Evolutionary conservation across 169 alveolate species (phyloP).

Genomic region (Plasmodium yoelii): DNA sequence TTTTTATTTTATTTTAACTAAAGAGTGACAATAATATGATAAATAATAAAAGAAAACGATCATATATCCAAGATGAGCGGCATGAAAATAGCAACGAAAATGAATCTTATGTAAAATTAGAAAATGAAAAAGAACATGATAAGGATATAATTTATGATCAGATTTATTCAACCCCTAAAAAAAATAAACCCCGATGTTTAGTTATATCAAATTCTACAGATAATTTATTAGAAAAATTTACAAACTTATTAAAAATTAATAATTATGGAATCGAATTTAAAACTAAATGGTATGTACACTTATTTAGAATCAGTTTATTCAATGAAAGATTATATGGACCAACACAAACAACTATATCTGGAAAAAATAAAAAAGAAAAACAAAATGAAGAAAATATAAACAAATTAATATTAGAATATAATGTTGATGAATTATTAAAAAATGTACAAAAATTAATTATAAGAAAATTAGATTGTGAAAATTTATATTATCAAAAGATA

Average conservation of each 20-base stretch:
- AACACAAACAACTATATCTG: not conserved
- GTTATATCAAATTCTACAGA: conserved; percentile 38
- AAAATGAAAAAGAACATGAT: conserved; percentile 16
- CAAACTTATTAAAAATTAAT: conserved; percentile 16
- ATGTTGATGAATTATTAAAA: conserved; percentile 38
- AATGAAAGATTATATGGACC: conserved; percentile 23
- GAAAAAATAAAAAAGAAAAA: not conserved
- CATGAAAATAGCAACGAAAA: not conserved
- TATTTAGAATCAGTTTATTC: conserved; percentile 41
- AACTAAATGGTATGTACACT: conserved; percentile 64
- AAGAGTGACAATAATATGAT: not conserved
- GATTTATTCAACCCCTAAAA: conserved; percentile 45
- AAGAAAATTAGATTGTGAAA: conserved; percentile 63
- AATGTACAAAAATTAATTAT: conserved; percentile 27
- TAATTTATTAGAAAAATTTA: conserved; percentile 33
- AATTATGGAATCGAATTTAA: conserved; percentile 12
- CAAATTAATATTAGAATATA: conserved; percentile 36
- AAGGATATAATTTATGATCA: conserved; percentile 71
- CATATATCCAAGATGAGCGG: conserved; percentile 2
- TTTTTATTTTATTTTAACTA: not conserved
- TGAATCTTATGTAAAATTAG: too few relatives aligned
- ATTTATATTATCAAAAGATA: conserved; percentile 71
- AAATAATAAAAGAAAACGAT: conserved; percentile 12
- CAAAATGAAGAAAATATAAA: conserved; percentile 21
- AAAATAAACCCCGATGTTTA: conserved; percentile 70